Conservation (phyloP, 345 rosid species). For the Geranium rotundifolium region DNA sequence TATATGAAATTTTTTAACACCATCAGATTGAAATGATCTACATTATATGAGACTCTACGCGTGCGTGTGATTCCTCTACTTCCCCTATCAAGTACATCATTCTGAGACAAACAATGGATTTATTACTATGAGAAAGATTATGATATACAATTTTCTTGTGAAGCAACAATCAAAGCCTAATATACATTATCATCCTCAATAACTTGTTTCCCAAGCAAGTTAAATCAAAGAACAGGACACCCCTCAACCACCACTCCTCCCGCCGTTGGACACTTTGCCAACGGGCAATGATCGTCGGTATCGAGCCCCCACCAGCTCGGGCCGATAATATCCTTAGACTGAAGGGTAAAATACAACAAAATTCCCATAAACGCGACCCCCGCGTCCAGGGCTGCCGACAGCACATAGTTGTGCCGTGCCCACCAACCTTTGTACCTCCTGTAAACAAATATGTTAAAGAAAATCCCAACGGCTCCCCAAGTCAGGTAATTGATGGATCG, state of each 20-base stretch:
- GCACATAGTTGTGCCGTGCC: conserved; percentile 58
- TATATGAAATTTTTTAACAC: too few species aligned
- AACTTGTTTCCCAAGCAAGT: too few species aligned
- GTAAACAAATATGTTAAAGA: conserved; percentile 59
- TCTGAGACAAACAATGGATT: too few species aligned
- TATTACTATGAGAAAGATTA: too few species aligned
- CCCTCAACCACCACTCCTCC: conserved; percentile 40
- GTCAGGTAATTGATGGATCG: conserved; percentile 47
- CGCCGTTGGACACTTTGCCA: conserved; percentile 58
- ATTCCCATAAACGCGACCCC: conserved; percentile 66
- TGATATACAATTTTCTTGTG: too few species aligned
- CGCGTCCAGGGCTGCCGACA: conserved; percentile 75
- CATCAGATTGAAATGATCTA: too few species aligned
- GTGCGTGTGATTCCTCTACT: too few species aligned
- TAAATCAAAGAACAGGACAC: conserved; percentile 50
- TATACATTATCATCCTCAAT: too few species aligned
- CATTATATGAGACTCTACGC: too few species aligned
- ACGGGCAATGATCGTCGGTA: conserved; percentile 39
- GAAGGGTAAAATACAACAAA: conserved; percentile 46
- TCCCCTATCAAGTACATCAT: too few species aligned
- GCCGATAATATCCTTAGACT: conserved; percentile 36
- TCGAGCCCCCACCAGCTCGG: conserved; percentile 69
- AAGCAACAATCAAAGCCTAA: too few species aligned
- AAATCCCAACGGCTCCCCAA: conserved; percentile 53
- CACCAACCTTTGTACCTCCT: conserved; percentile 57